Evolutionary conservation across 805 yeast genomes (phyloP).

Genomic region (Priceomyces haplophilus): DNA sequence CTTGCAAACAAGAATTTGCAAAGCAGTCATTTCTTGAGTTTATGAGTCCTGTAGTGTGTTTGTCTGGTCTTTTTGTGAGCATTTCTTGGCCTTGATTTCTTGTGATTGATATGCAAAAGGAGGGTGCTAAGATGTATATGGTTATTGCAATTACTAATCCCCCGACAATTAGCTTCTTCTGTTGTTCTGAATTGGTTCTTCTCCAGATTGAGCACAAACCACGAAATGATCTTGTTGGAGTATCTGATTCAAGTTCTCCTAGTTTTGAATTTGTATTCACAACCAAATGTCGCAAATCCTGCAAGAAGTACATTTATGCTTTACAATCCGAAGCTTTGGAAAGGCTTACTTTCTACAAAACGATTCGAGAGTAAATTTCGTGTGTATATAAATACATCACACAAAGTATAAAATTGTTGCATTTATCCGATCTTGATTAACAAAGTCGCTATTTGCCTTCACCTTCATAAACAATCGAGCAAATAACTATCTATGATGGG

Average conservation of each 20-base stretch:
- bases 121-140: conserved; percentile 13
- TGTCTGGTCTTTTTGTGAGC: conserved; percentile 61
- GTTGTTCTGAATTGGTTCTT: conserved; percentile 8
- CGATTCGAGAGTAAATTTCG: too few relatives aligned
- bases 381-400: too few relatives aligned
- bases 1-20: conserved; percentile 87
- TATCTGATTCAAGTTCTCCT: conserved; percentile 1
- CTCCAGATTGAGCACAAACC: conserved; percentile 9
- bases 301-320: conserved; percentile 9
- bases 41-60: conserved; percentile 74
- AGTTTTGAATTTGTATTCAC: conserved; percentile 9
- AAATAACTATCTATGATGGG: too few relatives aligned
- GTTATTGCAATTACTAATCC: conserved; percentile 11
- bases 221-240: background rate
- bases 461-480: too few relatives aligned
- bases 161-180: conserved; percentile 10
- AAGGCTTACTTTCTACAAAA: too few relatives aligned
- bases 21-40: conserved; percentile 88
- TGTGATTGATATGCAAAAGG: conserved; percentile 2
- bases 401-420: too few relatives aligned
- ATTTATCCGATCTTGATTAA: too few relatives aligned
- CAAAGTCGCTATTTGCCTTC: too few relatives aligned
- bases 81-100: conserved; percentile 14
- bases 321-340: background rate
- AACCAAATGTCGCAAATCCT: conserved; percentile 13